These are phyloP conservation scores for Podospora pseudocomata DNA, from an alignment of 495 filamentous ascomycete species.

Conservation along the genomic window DNA sequence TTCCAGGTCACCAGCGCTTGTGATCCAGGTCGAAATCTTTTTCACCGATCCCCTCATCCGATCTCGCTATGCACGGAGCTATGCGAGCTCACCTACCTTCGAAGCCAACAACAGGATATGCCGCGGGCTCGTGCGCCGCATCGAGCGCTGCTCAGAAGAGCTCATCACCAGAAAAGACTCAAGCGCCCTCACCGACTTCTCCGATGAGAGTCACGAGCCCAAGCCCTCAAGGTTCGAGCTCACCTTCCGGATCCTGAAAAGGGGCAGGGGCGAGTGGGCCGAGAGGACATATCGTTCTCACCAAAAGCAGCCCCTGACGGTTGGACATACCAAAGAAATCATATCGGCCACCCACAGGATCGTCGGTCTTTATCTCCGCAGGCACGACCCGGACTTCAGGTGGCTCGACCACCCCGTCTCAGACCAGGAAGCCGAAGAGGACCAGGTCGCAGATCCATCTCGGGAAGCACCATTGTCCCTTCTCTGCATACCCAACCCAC, in stretches of 20 bases:
- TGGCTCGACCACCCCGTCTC: slow-evolving; percentile 40
- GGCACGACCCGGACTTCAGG: slow-evolving; percentile 42
- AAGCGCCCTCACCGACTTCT: slow-evolving; percentile 38
- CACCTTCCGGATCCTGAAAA: slow-evolving; percentile 38
- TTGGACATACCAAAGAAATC: slow-evolving; percentile 40
- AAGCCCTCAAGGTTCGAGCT: slow-evolving; percentile 46
- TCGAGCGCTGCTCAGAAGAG: slow-evolving; percentile 47
- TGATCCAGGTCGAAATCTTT: slow-evolving; percentile 42
- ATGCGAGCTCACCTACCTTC: slow-evolving; percentile 39
- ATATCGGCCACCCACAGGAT: slow-evolving; percentile 42
- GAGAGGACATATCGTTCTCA: slow-evolving; percentile 43
- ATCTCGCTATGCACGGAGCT: slow-evolving; percentile 37
- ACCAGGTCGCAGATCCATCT: slow-evolving; percentile 31
- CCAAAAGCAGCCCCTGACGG: slow-evolving; percentile 42
- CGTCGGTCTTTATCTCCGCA: slow-evolving; percentile 43
- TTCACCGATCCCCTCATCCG: slow-evolving; percentile 44
- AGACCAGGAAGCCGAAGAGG: slow-evolving; percentile 30
- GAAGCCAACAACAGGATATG: slow-evolving; percentile 39
- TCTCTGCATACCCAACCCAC: slow-evolving; percentile 38
- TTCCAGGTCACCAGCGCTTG: slow-evolving; percentile 21
- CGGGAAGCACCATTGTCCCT: slow-evolving; percentile 35
- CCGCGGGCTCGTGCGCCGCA: slow-evolving; percentile 42
- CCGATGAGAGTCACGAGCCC: slow-evolving; percentile 31
- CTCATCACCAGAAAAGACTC: slow-evolving; percentile 48
- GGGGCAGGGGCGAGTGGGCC: slow-evolving; percentile 41